Evolutionary conservation across 73 alveolate genomes (phyloP).

Genomic region (Paramecium primaurelia): DNA sequence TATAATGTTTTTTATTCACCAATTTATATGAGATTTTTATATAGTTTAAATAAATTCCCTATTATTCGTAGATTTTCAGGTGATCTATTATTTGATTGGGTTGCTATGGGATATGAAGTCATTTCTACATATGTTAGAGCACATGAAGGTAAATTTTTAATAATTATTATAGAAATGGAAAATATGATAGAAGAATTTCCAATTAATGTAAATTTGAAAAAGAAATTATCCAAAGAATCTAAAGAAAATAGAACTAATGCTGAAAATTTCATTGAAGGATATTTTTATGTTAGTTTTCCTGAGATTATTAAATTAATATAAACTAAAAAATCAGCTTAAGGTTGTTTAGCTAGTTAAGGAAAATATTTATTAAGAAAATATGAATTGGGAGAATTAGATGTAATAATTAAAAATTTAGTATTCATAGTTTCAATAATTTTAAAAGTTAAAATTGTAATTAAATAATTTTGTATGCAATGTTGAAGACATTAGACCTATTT

Average conservation of each 20-base stretch:
- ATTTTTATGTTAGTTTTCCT: conserved; percentile 60
- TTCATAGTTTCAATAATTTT: neutral
- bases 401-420: neutral
- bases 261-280: conserved; percentile 46
- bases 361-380: conserved; percentile 21
- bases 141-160: conserved; percentile 16
- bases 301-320: conserved; percentile 50
- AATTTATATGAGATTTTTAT: conserved; percentile 34
- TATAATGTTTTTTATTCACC: conserved; percentile 40
- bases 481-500: conserved; percentile 52
- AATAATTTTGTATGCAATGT: conserved; percentile 29
- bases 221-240: conserved; percentile 31
- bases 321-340: conserved; percentile 54
- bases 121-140: conserved; percentile 57
- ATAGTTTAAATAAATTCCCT: conserved; percentile 32
- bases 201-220: neutral
- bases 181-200: conserved; percentile 39
- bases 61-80: conserved; percentile 51
- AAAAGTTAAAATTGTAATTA: conserved; percentile 25
- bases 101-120: conserved; percentile 56
- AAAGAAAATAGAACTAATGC: conserved; percentile 59
- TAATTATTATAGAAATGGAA: neutral
- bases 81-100: conserved; percentile 46
- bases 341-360: conserved; percentile 48
- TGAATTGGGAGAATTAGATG: conserved; percentile 52